A percentile compares a stretch with the other conserved stretches of the same genome.
Evolutionary conservation across 495 filamentous ascomycete genomes (phyloP).

Genomic region (Penicillium paradoxum): DNA sequence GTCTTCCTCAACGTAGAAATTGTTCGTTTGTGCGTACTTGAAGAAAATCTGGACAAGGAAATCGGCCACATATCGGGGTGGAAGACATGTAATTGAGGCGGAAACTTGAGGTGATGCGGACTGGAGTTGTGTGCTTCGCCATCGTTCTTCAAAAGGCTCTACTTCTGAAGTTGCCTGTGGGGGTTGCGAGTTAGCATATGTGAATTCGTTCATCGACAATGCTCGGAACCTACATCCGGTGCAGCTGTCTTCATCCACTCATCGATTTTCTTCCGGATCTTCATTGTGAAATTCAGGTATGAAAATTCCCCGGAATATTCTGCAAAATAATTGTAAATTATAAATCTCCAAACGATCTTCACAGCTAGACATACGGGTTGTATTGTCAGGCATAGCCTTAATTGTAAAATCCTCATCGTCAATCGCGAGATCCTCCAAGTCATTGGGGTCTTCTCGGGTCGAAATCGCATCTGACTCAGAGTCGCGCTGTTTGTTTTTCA

Average conservation of each 20-base stretch:
- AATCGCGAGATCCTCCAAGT: constrained; percentile 41
- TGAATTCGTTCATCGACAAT: neutral
- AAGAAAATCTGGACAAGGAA: constrained; percentile 50
- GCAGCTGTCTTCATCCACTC: constrained; percentile 44
- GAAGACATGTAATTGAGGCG: constrained; percentile 42
- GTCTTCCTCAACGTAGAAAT: constrained; percentile 48
- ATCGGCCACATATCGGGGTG: constrained; percentile 47
- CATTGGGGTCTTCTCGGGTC: constrained; percentile 33
- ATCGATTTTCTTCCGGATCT: constrained; percentile 45
- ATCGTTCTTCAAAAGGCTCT: constrained; percentile 45
- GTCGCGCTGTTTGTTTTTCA: constrained; percentile 34
- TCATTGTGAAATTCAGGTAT: constrained; percentile 48
- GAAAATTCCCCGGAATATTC: constrained; percentile 53
- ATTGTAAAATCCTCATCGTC: constrained; percentile 45
- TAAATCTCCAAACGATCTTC: neutral
- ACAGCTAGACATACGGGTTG: constrained; percentile 33
- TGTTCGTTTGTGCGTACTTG: constrained; percentile 51
- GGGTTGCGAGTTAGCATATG: constrained; percentile 7
- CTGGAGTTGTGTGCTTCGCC: constrained; percentile 46
- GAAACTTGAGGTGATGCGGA: constrained; percentile 38
- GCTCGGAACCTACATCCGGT: constrained; percentile 32
- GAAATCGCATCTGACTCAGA: constrained; percentile 34
- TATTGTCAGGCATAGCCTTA: constrained; percentile 44
- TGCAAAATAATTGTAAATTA: constrained; percentile 10
- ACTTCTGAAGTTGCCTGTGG: constrained; percentile 36